Evolutionary conservation across 306 rosid species (phyloP), one percentile per base, ranked within the genome.

Genomic region (Pyrus betulifolia): DNA sequence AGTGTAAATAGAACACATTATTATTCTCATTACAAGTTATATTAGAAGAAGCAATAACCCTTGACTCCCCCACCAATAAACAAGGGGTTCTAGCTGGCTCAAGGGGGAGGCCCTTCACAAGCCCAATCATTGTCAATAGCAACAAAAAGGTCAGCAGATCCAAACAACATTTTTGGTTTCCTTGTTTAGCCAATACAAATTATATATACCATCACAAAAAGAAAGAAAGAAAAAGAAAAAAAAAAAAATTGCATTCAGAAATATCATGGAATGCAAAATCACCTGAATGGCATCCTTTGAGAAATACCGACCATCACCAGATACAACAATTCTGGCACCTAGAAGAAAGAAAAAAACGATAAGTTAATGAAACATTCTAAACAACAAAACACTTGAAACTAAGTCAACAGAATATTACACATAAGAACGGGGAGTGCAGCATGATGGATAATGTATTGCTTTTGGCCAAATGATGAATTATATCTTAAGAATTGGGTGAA

Each of bases 261-360:
- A 64, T 33, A 45, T 21, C 9, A 28, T 44, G 25, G 49, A 22
- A 35, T 42, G 33, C 44, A 69, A 23, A 84, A 52, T 74, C 57
- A 92, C 99, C 99, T 89, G 99, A 81, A 96, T 88, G 70, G 97
- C 97, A 22, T 91, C 98, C 93, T 92, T 87, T 25, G 99, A 91
- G 74, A 64, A 96, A 82, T 92, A 92, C 76, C 99, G 99, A 55
- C 99, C 99, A 89, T 96, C 99, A 52, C 99, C 98, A 71, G 99
- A 96, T 64, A 92, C 98, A 88, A 96, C 98, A 45, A 96, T 89
- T 45, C 93, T 91, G 22, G 92, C 97, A 76, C 98, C 98, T 96
- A 68, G 78, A 92, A 70, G 65, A 58, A 75, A 28, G 31, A 49
- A 71, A 46, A 71, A 49, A 30, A 46, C 1, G 15, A 49, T 28